A percentile compares a stretch with the other conserved stretches of the same genome.
phyloP scores from a whole-genome alignment of 306 rosid species.

The Cicer chorassanicum region DNA sequence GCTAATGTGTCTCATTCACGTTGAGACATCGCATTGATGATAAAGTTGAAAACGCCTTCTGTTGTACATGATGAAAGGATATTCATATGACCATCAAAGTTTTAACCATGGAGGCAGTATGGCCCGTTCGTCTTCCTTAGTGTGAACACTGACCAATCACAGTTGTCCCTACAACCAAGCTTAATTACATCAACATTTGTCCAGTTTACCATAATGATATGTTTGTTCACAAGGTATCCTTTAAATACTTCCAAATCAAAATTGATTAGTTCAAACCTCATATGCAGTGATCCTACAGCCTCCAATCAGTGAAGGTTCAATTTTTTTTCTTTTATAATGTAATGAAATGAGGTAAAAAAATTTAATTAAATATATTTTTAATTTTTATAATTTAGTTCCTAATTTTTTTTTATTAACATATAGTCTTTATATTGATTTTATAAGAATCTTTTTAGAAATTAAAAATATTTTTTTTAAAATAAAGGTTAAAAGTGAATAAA shows the following conservation, averaged over 20 bases:
- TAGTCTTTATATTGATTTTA: no score
- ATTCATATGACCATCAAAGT: neutral
- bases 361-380: no score
- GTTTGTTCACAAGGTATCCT: constrained; percentile 8
- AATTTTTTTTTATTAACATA: no score
- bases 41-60: neutral
- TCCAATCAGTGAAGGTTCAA: no score
- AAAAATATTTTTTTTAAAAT: no score
- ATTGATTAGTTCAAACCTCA: constrained; percentile 31
- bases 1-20: constrained; percentile 20
- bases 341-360: no score
- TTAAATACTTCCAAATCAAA: constrained; percentile 4
- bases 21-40: constrained; percentile 3
- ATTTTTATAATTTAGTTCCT: no score
- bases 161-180: constrained; percentile 1
- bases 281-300: neutral
- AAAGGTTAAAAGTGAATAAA: no score
- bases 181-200: neutral
- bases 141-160: neutral
- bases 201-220: neutral
- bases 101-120: constrained; percentile 6
- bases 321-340: no score
- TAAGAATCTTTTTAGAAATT: no score
- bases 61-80: neutral
- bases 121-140: neutral